Conservation (phyloP, 129 eudicot species). For the Ambrosia trifida region DNA sequence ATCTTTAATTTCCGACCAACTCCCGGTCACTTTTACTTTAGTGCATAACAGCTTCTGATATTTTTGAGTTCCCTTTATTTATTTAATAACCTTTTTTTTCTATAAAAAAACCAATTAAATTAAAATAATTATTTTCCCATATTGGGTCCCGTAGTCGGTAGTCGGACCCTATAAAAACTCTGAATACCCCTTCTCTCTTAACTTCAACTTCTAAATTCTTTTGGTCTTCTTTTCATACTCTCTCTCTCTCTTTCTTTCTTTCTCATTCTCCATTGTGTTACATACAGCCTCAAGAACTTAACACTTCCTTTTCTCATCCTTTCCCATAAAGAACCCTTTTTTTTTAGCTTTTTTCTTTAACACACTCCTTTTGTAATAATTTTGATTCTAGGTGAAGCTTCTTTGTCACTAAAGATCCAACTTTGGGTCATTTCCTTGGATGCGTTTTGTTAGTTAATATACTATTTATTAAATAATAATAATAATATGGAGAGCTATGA, state of each 20-base stretch:
- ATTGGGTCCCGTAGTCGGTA: conserved; percentile 26
- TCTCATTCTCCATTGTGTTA: neutral
- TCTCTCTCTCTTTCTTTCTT: conserved; percentile 19
- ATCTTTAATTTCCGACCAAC: conserved; percentile 36
- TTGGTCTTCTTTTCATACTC: conserved; percentile 22
- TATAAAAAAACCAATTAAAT: neutral
- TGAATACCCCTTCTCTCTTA: conserved; percentile 37
- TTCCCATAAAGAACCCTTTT: conserved; percentile 18
- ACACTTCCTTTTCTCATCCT: neutral
- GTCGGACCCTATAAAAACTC: conserved; percentile 75
- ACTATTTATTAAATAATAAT: too few relatives aligned
- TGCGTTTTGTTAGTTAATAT: conserved; percentile 5
- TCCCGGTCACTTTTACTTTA: conserved; percentile 13
- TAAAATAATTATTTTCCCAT: conserved; percentile 23
- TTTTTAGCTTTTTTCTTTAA: conserved; percentile 22
- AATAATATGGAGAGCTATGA: conserved; percentile 44
- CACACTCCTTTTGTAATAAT: conserved; percentile 35
- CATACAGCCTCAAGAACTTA: neutral
- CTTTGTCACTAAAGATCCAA: conserved; percentile 34
- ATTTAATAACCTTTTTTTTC: neutral
- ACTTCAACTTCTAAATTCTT: conserved; percentile 37
- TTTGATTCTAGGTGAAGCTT: conserved; percentile 40
- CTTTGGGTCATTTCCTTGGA: conserved; percentile 5
- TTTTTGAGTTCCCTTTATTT: neutral
- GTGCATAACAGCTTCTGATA: neutral